Base-by-base conservation (phyloP, 2,329 filamentous ascomycete species). In the Microdochium trichocladiopsis region DNA sequence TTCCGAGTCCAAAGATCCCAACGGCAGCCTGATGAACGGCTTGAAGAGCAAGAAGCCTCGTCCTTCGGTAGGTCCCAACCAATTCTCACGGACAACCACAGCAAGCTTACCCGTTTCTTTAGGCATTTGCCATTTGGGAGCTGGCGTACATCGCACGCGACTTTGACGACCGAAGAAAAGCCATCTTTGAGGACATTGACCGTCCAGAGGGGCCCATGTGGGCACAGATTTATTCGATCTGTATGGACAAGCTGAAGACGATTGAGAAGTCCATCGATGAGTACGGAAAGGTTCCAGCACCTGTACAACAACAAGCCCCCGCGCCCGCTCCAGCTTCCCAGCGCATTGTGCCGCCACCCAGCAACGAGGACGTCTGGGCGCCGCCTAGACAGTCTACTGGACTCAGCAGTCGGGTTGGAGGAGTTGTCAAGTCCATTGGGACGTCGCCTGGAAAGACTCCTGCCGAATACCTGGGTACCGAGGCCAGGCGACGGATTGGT, bases 111-210 rank as follows among this genome's bases (percentile, higher is more conserved):
- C 25, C 5, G 48, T 55, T 16, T 41, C n/a, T 22, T 1, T 54
- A 88, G 79, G 80, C 83, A 1, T 95, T 95, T 66, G 92, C 93
- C 16, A 87, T 95, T 68, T 96, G 92, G 92, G 93, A 97, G 64
- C 75, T 96, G 25, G 83, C 84, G 25, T 78, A 89, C 52, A 95
- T 96, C 59, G 85, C 88, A 36, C 80, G 87, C 52, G 79, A 83
- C 51, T 92, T 88, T 56, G 78, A 85, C 16, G 78, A 83, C n/a
- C 84, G 91, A 31, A 82, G 93, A 50, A 88, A 87, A 66, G 82
- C 83, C 21, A 90, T 97, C 52, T 96, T 89, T 68, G 83, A 85
- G 53, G 93, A 97, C 60, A 88, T 96, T 55, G 90, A 95, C 59
- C 87, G 91, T 55, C 82, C 83, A 51, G 87, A 86, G 47, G 90